phyloP scores from a whole-genome alignment of 352 stramenopile species.

The Phytophthora lateralis region DNA sequence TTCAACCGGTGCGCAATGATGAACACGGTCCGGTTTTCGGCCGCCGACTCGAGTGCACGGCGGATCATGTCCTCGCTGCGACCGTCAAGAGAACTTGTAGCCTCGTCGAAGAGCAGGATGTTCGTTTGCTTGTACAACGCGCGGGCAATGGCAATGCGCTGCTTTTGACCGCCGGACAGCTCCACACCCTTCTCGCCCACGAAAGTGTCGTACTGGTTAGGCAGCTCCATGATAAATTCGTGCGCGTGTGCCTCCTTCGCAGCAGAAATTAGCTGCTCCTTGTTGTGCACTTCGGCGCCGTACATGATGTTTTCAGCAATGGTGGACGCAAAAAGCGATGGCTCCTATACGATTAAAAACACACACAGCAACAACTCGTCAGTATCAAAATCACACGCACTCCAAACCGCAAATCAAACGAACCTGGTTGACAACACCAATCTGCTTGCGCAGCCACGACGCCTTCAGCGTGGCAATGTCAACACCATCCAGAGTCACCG shows the following conservation, averaged over 20 bases:
- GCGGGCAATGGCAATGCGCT: constrained; percentile 90
- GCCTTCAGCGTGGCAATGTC: constrained; percentile 71
- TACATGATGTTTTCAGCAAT: constrained; percentile 91
- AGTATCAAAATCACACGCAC: constrained; percentile 5
- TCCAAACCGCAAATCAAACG: neutral
- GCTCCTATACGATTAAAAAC: constrained; percentile 38
- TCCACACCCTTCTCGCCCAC: constrained; percentile 97
- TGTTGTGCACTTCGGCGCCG: constrained; percentile 54
- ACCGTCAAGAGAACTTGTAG: constrained; percentile 86
- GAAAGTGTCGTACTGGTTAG: constrained; percentile 95
- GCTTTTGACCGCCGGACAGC: constrained; percentile 97
- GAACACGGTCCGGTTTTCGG: constrained; percentile 78
- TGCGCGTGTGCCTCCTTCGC: constrained; percentile 78
- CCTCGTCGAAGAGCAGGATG: constrained; percentile 86
- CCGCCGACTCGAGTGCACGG: constrained; percentile 60
- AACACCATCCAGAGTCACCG: constrained; percentile 71
- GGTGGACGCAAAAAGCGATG: constrained; percentile 80
- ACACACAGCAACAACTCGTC: constrained; percentile 15
- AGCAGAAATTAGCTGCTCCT: constrained; percentile 59
- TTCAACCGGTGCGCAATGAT: constrained; percentile 87
- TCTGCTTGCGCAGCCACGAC: constrained; percentile 81
- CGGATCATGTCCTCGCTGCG: constrained; percentile 84
- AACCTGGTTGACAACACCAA: constrained; percentile 86
- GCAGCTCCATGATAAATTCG: constrained; percentile 85
- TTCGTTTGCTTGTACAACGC: constrained; percentile 84